phyloP scores from a whole-genome alignment of 352 stramenopile genomes.

The Pythium plurisporium region DNA sequence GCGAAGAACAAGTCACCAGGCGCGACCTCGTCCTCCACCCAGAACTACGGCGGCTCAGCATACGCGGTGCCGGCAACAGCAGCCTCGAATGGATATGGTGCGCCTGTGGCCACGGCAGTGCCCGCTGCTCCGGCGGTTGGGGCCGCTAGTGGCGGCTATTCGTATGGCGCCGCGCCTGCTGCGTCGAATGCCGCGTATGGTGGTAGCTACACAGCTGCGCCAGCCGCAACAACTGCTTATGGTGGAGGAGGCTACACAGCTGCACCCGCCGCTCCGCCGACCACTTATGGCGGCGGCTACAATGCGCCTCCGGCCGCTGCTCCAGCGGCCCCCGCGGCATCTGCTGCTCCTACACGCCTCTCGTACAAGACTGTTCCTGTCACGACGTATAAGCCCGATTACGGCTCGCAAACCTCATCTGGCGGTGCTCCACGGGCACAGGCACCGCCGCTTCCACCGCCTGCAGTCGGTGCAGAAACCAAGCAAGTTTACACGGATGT shows the following conservation, averaged over 20 bases:
- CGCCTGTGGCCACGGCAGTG: constrained; percentile 1
- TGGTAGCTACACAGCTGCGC: neutral
- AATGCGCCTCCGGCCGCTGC: neutral
- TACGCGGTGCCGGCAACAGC: neutral
- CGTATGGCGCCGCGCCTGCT: too few species aligned
- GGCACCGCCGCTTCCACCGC: constrained; percentile 41
- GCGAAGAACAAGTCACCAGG: constrained; percentile 30
- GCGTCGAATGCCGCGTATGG: too few species aligned
- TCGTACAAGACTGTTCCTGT: constrained; percentile 28
- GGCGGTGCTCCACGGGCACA: constrained; percentile 31
- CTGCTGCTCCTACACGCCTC: constrained; percentile 5
- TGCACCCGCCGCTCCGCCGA: too few species aligned
- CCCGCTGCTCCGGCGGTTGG: too few species aligned
- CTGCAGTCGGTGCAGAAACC: constrained; percentile 59
- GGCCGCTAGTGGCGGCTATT: too few species aligned
- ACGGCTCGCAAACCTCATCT: constrained; percentile 8
- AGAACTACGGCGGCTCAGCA: constrained; percentile 9
- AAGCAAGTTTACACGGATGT: constrained; percentile 82
- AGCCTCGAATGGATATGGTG: constrained; percentile 19
- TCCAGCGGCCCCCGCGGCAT: neutral
- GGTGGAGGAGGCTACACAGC: too few species aligned
- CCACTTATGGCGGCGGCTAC: neutral
- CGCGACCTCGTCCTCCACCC: neutral
- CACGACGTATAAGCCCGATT: constrained; percentile 19
- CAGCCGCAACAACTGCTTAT: neutral